These are phyloP conservation scores for Microcera coccophila DNA, from an alignment of 2,329 filamentous ascomycete genomes.

Conservation along the genomic window DNA sequence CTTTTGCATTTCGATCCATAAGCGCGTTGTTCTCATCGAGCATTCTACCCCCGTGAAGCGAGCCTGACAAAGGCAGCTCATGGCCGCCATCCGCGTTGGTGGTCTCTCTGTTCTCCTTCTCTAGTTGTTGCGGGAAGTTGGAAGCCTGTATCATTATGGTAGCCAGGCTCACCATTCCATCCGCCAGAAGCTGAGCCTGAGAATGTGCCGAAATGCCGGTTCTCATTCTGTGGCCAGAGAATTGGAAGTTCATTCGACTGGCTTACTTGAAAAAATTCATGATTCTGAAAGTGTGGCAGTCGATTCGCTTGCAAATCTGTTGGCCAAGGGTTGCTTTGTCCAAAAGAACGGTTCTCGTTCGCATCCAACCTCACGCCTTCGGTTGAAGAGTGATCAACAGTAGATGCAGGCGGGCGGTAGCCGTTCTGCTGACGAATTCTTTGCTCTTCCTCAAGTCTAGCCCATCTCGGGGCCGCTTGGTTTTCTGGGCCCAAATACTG, in stretches of 20 bases:
- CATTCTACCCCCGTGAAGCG: too few relatives aligned
- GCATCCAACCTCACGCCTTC: neutral
- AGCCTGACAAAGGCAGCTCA: too few relatives aligned
- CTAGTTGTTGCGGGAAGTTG: neutral
- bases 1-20: too few relatives aligned
- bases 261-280: neutral
- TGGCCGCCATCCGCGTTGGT: neutral
- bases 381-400: neutral
- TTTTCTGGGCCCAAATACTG: slow-evolving; percentile 23
- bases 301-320: neutral
- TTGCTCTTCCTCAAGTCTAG: slow-evolving; percentile 8
- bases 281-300: neutral
- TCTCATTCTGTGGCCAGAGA: neutral
- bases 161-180: neutral
- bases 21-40: too few relatives aligned
- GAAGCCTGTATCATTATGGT: neutral
- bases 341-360: slow-evolving; percentile 3
- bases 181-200: neutral
- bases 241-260: too few relatives aligned
- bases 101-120: neutral
- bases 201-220: neutral
- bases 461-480: slow-evolving; percentile 23
- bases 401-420: neutral
- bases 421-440: neutral
- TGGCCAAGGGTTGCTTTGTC: neutral